Evolutionary conservation across 257 asterid species (phyloP), one percentile per base, ranked within the genome.

Genomic region (Solanum pimpinellifolium): DNA sequence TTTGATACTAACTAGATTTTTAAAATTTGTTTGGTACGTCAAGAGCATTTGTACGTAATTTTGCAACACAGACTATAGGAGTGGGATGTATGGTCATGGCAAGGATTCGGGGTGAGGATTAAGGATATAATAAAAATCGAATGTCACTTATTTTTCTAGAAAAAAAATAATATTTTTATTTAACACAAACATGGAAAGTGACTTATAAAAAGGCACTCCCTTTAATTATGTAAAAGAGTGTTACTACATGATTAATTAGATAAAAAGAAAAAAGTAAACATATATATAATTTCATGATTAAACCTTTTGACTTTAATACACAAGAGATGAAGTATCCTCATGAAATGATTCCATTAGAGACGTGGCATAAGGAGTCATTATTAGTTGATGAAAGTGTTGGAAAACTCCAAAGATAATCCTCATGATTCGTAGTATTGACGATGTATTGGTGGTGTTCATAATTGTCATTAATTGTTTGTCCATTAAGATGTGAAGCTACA

Each of bases 401-500:
- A 20, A 92, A 93, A 91, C 88, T 88, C 99, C 99, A 95, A 16
- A 95, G 66, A 47, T 80, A 77, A 77, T 77, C 66, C 29, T 80
- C 27, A 46, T 80, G 18, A 46, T 42, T 16, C 16, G 11, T 46
- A 2, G 41, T 46, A 25, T 15, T 25, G 39, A 37, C 39, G 39
- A 37, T 37, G 25, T 44, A 78, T 46, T 78, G 84, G 62, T 78
- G 84, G 65, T 78, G 65, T 41, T 80, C 66, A 80, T 80, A 90
- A 88, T 37, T 37, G 6, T 85, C 68, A 10, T 29, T 49, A 52
- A 8, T 66, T 72, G 82, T 85, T 69, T 93, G 97, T 0, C 99
- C 97, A 87, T 95, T 93, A 35, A 97, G 98, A 88, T 97, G 99
- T 4, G 98, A 94, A 4, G 99, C 99, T 88, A 97, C 98, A 16